Evolutionary conservation across 352 stramenopile species (phyloP), one percentile per base, ranked within the genome.

Genomic region (Globisporangium okanoganense): DNA sequence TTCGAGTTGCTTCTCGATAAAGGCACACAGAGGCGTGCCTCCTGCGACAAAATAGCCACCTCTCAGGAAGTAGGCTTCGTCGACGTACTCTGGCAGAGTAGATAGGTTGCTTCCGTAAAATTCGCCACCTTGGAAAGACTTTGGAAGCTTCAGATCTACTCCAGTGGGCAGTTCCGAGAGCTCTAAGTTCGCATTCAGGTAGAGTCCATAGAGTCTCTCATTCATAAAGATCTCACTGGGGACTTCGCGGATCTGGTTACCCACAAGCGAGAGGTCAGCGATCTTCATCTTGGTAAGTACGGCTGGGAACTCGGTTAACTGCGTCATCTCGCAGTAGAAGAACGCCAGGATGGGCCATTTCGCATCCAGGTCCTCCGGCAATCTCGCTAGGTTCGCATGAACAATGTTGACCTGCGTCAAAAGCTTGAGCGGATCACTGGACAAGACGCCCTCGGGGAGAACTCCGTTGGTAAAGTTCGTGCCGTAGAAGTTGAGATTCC

Each of bases 351-450:
- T 38, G 5, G 66, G 50, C 67, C 72, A 87, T n/a, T 66, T 70
- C 18, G 57, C 35, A 31, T 78, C 61, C 0, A 88, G 45, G 57
- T 85, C 57, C 4, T 73, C 59, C 0, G 78, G 70, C 13, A 86
- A 24, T 1, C 40, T 45, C 1, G 38, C 56, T 0, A 83, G 41
- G 3, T 73, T 65, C 5, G 62, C 68, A 31, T 83, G 50, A 27
- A 78, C 66, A 24, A 86, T 66, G 35, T 78, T 52, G 3, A 64
- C 74, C 10, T 62, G 58, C 3, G 78, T 43, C 6, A 50, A 50
- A 0, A 47, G 47, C 7, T 16, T 22, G 20, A 72, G 72, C 10
- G 77, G 75, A 14, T 78, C 52, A 0, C 10, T 18, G 5, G 66
- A 75, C 6, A 76, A 41, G 24, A 88, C 27, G 0, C 75, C 73